These are phyloP conservation scores for Chondrostereum purpureum DNA, from an alignment of 1,284 basidiomycete genomes.

Conservation along the genomic window DNA sequence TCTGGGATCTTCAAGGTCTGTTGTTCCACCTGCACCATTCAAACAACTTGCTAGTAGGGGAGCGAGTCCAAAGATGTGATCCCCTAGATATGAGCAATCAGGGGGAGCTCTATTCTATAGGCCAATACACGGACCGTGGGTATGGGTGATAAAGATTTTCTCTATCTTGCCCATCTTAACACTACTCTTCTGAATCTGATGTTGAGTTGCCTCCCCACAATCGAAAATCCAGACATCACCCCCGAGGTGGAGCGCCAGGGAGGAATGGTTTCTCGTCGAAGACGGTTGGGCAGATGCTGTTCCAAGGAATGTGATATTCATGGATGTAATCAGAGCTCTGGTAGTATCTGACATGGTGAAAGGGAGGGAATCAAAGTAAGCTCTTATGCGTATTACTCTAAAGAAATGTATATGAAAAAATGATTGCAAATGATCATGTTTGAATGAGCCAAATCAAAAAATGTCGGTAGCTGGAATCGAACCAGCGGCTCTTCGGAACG, in stretches of 20 bases:
- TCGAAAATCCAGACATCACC: conserved; percentile 82
- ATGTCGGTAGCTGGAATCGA: too few relatives aligned
- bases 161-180: conserved; percentile 77
- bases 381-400: too few relatives aligned
- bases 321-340: conserved; percentile 17
- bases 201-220: conserved; percentile 54
- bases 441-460: too few relatives aligned
- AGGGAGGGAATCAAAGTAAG: too few relatives aligned
- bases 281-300: conserved; percentile 77
- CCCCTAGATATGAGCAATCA: conserved; percentile 40
- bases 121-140: conserved; percentile 58
- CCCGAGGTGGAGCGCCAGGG: conserved; percentile 56
- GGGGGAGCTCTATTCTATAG: background rate
- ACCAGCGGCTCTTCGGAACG: too few relatives aligned
- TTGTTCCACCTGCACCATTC: conserved; percentile 63
- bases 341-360: too few relatives aligned
- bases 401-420: too few relatives aligned
- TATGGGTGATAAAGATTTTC: conserved; percentile 90
- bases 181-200: conserved; percentile 64
- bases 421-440: too few relatives aligned
- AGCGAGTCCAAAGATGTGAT: conserved; percentile 80
- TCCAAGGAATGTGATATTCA: conserved; percentile 67
- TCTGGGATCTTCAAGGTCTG: conserved; percentile 59
- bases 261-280: conserved; percentile 67
- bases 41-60: conserved; percentile 64